Evolutionary conservation across 345 rosid genomes (phyloP), one percentile per base, ranked within the genome.

Genomic region (Carallia brachiata): DNA sequence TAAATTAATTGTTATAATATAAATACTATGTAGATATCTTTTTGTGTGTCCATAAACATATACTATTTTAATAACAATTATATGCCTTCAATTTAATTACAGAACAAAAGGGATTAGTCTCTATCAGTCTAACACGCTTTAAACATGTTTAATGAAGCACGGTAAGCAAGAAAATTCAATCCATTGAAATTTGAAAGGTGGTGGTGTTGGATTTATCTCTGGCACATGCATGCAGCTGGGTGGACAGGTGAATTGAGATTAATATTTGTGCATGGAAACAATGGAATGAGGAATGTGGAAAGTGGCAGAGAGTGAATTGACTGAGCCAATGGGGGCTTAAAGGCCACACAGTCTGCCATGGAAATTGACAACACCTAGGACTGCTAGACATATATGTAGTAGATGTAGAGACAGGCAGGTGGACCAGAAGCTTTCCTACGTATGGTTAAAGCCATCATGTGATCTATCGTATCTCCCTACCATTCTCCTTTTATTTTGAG

Each of bases 221-320:
- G 62, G 50, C 61, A 67, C 18, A 62, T 30, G 34, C 69, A 63
- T 67, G 71, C 23, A 23, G 31, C 59, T 23, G 23, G 59, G 15
- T 55, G 62, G 73, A 68, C 77, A 68, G 58, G 73, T 55, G 70
- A 68, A 68, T 27, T 31, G 34, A 68, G 55, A 27, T 17, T 6
- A 36, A 55, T 44, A 31, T 59, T 15, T 23, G 53, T 68, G 63
- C 44, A 61, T 61, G 68, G 62, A 67, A 67, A 53, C 62, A 73
- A 62, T 58, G 70, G 69, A 69, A 75, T 64, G 70, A 64, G 36
- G 78, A 75, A 75, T 63, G 78, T 47, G 66, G 66, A 69, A 69
- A 47, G 54, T 50, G 48, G 56, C 36, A 67, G 67, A 19, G 61
- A 56, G 7, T 28, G 19, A 72, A 47, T 69, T 34, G 66, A 69